Base-by-base conservation (phyloP, 208 protist genomes). In the Polymyxa betae region DNA sequence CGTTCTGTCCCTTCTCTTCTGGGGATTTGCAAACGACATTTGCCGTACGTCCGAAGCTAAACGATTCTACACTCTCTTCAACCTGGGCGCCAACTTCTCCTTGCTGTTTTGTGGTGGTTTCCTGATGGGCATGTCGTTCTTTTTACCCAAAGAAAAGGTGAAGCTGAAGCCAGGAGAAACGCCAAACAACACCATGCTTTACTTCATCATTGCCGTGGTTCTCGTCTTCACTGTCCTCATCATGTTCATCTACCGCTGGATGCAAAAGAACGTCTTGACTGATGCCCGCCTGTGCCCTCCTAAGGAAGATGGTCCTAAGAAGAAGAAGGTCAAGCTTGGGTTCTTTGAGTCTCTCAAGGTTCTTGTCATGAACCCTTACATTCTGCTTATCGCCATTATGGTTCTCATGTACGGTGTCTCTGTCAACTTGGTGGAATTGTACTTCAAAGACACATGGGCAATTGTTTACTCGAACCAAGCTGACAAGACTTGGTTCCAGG, bases 21-120 rank as follows among this genome's bases (percentile, higher is more conserved):
- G 72, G 72, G 72, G 72, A 82, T 82, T 38, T n/a, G 72, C 72
- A 5, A 82, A 82, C 72, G 72, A 82, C n/a, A 82, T 82, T n/a
- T 82, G 72, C 72, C 16, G 5, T 35, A 82, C 72, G 5, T 35
- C n/a, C 35, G 72, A 82, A 43, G 72, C 72, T n/a, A 82, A 82
- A n/a, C 72, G 72, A 5, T 82, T 82, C n/a, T 82, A 82, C 72
- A 82, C 72, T 5, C 72, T 82, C 16, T 82, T 82, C 72, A 82
- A 82, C 72, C 5, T 82, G 10, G 72, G 72, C 16, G 72, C 72
- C 35, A 82, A 82, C 40, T 82, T 82, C 72, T 82, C 72, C 16
- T n/a, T 82, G 16, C 5, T 82, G 5, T 82, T 82, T n/a, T 82
- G 72, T 43, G 72, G 72, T 43, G 5, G 10, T 20, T 38, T 35